Base-by-base conservation (phyloP, 2,329 filamentous ascomycete species). In the Fusarium praegraminearum region DNA sequence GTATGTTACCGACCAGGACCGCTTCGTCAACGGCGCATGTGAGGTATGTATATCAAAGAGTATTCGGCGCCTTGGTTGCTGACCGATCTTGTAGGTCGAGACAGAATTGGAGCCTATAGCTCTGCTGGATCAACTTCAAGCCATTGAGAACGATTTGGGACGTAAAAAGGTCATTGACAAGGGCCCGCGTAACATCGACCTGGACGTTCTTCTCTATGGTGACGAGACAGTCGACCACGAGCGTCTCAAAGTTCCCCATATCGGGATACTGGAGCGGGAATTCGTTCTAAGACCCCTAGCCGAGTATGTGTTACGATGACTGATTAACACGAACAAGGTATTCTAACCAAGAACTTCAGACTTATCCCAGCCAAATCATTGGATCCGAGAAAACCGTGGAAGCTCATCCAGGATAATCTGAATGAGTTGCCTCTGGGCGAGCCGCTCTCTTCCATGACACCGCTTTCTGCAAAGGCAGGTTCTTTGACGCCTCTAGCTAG, bases 21-120 rank as follows among this genome's bases (percentile, higher is more conserved):
- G 88, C 32, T 99, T 99, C 77, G 83, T 98, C 49, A 99, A 99
- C 77, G 96, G 94, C 22, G 94, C 90, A 60, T 97, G 93, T 79
- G 93, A 97, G 89, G 94, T 97, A 79, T 78, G 89, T 83, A 59
- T 51, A 58, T 54, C 35, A 68, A 67, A 60, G 8, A 43, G 20
- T 43, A 32, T 11, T 30, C 24, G 24, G 12, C n/a, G 32, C n/a
- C n/a, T 13, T n/a, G 36, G 11, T 20, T n/a, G 38, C 57, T 73
- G 51, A 74, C 58, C 57, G 43, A 36, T 45, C 15, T 30, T 40
- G 36, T 41, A 97, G 93, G 89, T 98, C 51, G 90, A 93, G 80
- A 98, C 96, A 7, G 86, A 84, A 4, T 81, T 98, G 13, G 85
- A 87, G 20, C 94, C 96, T 0, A 81, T 95, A 44, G 86, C 89